phyloP scores from a whole-genome alignment of 1,284 basidiomycete species.

The Vanrija pseudolonga region DNA sequence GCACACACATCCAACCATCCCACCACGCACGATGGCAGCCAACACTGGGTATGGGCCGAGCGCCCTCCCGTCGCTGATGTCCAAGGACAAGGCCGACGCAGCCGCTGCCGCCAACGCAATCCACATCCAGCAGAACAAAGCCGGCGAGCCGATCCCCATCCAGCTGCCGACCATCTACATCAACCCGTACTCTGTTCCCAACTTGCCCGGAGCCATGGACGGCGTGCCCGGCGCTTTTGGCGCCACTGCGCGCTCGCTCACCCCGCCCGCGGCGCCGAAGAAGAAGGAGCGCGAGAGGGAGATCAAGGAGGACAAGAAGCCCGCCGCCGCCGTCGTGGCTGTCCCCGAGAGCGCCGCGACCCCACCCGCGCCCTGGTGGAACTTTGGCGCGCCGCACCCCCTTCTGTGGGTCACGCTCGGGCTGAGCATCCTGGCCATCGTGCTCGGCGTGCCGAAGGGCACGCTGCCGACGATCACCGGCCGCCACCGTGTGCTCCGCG shows the following conservation, averaged over 20 bases:
- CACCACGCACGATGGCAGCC: slow-evolving; percentile 4
- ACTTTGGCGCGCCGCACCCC: slow-evolving; percentile 30
- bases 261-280: background rate
- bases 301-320: background rate
- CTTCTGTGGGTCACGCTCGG: slow-evolving; percentile 40
- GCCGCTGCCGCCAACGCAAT: too few relatives aligned
- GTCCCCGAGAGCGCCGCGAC: background rate
- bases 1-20: background rate
- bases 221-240: background rate
- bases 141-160: slow-evolving; percentile 21
- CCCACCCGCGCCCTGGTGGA: background rate
- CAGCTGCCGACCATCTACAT: slow-evolving; percentile 34
- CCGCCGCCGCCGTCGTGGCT: background rate
- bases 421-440: slow-evolving; percentile 31
- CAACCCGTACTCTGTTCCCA: slow-evolving; percentile 5
- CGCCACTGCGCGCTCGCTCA: slow-evolving; percentile 1
- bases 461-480: slow-evolving; percentile 41
- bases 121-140: background rate
- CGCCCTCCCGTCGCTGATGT: background rate
- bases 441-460: slow-evolving; percentile 43
- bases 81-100: background rate
- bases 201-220: slow-evolving; percentile 1
- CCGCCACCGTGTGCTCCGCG: slow-evolving; percentile 38
- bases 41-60: slow-evolving; percentile 1
- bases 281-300: background rate